Evolutionary conservation across 148 eudicot genomes (phyloP), one percentile per base, ranked within the genome.

Genomic region (Camellia japonica): DNA sequence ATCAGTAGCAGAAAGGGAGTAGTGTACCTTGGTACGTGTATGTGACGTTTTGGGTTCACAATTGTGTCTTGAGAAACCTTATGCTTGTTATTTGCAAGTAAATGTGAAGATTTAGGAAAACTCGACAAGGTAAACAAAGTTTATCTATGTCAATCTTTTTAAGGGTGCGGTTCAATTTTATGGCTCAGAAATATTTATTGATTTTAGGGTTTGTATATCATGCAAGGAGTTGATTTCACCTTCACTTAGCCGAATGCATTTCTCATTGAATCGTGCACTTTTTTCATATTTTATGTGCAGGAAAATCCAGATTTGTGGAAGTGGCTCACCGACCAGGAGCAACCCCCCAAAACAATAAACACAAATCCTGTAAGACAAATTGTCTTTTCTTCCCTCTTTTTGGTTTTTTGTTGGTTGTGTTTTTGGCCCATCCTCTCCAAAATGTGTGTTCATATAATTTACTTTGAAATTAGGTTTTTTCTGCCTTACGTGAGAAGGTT

Each of bases 261-360:
- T 49, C 52, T 49, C 7, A 7, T 49, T 4, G 52, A 49, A 49
- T 49, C 52, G 0, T 49, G 52, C 5, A 5, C 52, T 7, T 49
- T 49, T 49, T 49, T 4, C 7, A 49, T 30, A 30, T 30, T 49
- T 44, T 42, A 12, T 68, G n/a, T 83, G 82, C 87, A 94, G 98
- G 98, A 93, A 80, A 93, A 90, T 82, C 98, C 98, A 44, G 93
- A 91, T 84, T 80, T 94, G 62, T 94, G 98, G 98, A 91, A 85
- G 86, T 94, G 98, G 98, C 82, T 94, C 72, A 90, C 87, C 70
- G 89, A 89, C 44, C 97, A 94, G 79, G 98, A 92, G 82, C 84
- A 85, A 76, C 90, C 97, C 74, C 98, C 98, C 2, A 93, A 94
- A 84, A 72, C 89, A 70, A 41, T 94, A 67, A 83, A 83, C 73